Conservation (phyloP, 2,329 filamentous ascomycete species). For the Monosporascus sp. region DNA sequence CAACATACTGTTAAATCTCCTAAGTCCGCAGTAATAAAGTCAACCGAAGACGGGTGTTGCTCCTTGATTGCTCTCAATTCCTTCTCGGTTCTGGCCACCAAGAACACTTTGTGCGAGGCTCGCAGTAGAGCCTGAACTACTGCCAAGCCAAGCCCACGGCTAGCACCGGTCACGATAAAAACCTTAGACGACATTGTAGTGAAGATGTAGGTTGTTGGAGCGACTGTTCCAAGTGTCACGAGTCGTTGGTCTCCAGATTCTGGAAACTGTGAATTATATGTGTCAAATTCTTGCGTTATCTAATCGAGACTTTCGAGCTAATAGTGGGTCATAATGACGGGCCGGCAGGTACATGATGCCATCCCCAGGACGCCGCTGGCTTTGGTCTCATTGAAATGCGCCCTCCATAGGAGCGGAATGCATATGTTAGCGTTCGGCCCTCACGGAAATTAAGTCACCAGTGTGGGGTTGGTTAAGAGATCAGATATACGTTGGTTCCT, state of each 20-base stretch:
- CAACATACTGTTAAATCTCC: constrained; percentile 41
- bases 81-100: constrained; percentile 50
- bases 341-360: no score
- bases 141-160: constrained; percentile 57
- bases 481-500: background rate
- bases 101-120: constrained; percentile 52
- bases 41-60: constrained; percentile 48
- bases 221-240: no score
- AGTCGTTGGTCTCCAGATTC: no score
- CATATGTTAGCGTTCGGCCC: no score
- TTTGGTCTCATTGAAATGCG: no score
- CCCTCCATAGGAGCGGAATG: constrained; percentile 2
- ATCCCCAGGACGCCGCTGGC: no score
- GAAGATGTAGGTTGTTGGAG: background rate
- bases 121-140: constrained; percentile 47
- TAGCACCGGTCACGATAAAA: constrained; percentile 64
- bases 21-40: constrained; percentile 52
- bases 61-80: constrained; percentile 46
- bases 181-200: constrained; percentile 50
- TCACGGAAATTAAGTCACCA: background rate
- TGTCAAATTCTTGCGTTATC: constrained; percentile 2
- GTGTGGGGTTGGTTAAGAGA: background rate
- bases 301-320: constrained; percentile 7
- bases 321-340: constrained; percentile 4
- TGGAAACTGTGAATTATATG: no score